These are phyloP conservation scores for Candida odintsovae DNA, from an alignment of 805 yeast species.

Conservation along the genomic window DNA sequence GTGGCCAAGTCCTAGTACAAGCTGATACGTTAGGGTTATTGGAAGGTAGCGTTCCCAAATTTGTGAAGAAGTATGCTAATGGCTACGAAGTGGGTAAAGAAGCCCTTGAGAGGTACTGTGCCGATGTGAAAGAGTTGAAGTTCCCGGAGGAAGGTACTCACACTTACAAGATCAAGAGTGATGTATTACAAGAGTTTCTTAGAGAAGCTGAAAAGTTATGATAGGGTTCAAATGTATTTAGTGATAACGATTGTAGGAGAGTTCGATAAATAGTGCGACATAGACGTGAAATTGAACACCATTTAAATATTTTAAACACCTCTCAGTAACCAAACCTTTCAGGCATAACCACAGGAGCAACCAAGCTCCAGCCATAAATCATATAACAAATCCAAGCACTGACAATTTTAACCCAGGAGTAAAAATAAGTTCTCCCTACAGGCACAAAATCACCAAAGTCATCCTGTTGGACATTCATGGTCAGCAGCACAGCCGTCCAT, in stretches of 20 bases:
- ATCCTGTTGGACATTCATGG: constrained; percentile 84
- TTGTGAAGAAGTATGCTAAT: constrained; percentile 65
- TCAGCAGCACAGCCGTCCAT: constrained; percentile 89
- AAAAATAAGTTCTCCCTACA: constrained; percentile 93
- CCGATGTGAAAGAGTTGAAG: constrained; percentile 46
- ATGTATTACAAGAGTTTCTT: constrained; percentile 43
- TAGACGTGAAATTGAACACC: too few species aligned
- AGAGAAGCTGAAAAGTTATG: constrained; percentile 16
- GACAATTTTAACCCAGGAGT: constrained; percentile 89
- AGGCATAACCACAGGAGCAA: constrained; percentile 88
- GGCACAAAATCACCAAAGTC: constrained; percentile 88
- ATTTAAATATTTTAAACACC: too few species aligned
- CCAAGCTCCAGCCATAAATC: constrained; percentile 82
- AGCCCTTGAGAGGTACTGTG: constrained; percentile 48
- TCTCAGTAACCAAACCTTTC: constrained; percentile 58
- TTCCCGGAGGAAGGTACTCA: constrained; percentile 64
- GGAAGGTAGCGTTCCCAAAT: constrained; percentile 54
- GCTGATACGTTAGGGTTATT: constrained; percentile 77
- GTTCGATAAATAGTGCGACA: too few species aligned
- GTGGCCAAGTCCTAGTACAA: constrained; percentile 89
- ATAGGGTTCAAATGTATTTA: background rate
- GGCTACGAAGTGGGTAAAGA: constrained; percentile 41
- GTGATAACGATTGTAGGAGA: too few species aligned
- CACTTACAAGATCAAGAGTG: constrained; percentile 64
- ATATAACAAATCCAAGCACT: constrained; percentile 89